A percentile compares a stretch with the other conserved stretches of the same genome.
Conservation (phyloP, 2,329 filamentous ascomycete genomes). For the Chrysoporthe cubensis region DNA sequence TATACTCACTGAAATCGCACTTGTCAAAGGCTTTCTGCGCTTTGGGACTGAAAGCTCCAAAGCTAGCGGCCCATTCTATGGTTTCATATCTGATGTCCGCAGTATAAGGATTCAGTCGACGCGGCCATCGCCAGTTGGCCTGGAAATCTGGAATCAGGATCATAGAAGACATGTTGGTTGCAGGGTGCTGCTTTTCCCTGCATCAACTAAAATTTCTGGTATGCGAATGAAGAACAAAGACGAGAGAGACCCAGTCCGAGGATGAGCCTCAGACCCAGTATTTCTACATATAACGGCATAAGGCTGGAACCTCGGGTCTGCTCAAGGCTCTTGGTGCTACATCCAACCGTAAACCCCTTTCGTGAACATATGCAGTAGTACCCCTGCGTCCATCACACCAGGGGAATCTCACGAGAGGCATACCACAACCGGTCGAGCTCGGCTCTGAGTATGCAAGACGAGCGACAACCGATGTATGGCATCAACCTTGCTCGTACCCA, state of each 20-base stretch:
- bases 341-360: neutral
- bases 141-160: constrained; percentile 27
- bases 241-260: neutral
- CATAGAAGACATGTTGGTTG: neutral
- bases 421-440: neutral
- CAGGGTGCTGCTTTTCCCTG: neutral
- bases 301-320: neutral
- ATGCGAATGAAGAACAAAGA: neutral
- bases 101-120: constrained; percentile 29
- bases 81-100: constrained; percentile 19
- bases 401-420: neutral
- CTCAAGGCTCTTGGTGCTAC: neutral
- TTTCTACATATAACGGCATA: neutral
- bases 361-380: too few species aligned
- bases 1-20: constrained; percentile 30
- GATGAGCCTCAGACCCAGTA: neutral
- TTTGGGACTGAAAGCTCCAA: constrained; percentile 28
- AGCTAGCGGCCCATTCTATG: constrained; percentile 28
- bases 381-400: neutral
- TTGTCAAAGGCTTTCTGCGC: constrained; percentile 31
- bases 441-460: neutral
- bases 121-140: constrained; percentile 30
- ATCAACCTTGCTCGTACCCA: neutral
- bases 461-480: neutral
- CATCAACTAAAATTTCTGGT: neutral